phyloP scores from a whole-genome alignment of 2,329 filamentous ascomycete genomes.

The Paecilomyces sp. region DNA sequence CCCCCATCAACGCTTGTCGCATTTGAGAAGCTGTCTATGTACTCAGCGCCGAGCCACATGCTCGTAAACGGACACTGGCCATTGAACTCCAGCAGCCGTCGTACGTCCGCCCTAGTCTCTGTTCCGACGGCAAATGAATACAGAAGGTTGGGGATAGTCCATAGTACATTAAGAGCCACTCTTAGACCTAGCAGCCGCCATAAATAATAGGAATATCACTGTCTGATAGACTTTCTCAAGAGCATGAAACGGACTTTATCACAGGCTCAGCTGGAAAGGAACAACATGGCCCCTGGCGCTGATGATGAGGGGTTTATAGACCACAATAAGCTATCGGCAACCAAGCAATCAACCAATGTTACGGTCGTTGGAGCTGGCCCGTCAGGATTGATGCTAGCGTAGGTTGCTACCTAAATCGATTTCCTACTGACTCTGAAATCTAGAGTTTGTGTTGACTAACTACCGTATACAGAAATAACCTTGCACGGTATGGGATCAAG shows the following conservation, averaged over 20 bases:
- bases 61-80: not conserved
- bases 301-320: constrained; percentile 18
- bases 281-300: constrained; percentile 21
- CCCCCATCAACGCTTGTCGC: not conserved
- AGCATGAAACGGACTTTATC: constrained; percentile 13
- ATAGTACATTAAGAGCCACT: not conserved
- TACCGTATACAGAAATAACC: constrained; percentile 37
- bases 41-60: not conserved
- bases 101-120: not conserved
- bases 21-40: not conserved
- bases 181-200: not conserved
- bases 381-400: constrained; percentile 39
- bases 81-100: not conserved
- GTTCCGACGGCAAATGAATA: not conserved
- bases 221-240: not conserved
- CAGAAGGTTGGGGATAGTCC: not conserved
- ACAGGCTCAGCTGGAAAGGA: constrained; percentile 5
- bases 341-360: constrained; percentile 18
- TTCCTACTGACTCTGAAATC: constrained; percentile 6
- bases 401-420: constrained; percentile 5
- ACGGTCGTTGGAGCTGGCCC: constrained; percentile 38
- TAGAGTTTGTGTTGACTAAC: not conserved
- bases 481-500: constrained; percentile 60
- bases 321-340: constrained; percentile 6
- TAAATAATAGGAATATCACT: not conserved